A percentile compares a stretch with the other conserved stretches of the same genome.
These are phyloP conservation scores for Cryptococcus sp. DNA, from an alignment of 1,284 basidiomycete genomes.

Conservation along the genomic window DNA sequence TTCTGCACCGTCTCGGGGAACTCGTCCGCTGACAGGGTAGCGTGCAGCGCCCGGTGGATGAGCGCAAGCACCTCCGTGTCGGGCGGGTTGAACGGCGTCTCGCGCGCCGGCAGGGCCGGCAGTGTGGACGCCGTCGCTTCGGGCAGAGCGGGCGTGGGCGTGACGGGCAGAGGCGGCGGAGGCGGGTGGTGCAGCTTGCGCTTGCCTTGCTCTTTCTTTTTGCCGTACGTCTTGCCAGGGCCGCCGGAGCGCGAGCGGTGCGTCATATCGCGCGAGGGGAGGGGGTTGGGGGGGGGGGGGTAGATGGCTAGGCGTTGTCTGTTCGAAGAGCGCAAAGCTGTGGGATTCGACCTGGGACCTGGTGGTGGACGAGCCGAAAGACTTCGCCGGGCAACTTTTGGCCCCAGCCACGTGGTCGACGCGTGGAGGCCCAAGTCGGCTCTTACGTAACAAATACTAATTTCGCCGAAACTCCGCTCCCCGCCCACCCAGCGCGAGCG, in stretches of 20 bases:
- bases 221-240: slow-evolving; percentile 17
- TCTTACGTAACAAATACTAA: neutral
- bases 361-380: neutral
- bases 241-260: slow-evolving; percentile 40
- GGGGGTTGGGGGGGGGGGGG: neutral
- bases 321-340: neutral
- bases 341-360: too few relatives aligned
- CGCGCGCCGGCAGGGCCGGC: slow-evolving; percentile 10
- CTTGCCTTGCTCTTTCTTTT: slow-evolving; percentile 1
- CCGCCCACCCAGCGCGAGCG: neutral
- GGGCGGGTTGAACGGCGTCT: slow-evolving; percentile 24
- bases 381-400: neutral
- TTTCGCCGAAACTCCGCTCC: neutral
- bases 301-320: too few relatives aligned
- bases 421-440: too few relatives aligned
- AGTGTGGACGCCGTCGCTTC: neutral
- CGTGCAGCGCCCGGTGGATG: slow-evolving; percentile 28
- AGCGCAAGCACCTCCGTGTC: slow-evolving; percentile 37
- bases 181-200: slow-evolving; percentile 35
- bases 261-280: slow-evolving; percentile 29
- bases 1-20: slow-evolving; percentile 39
- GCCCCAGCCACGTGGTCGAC: neutral
- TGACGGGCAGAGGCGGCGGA: slow-evolving; percentile 1
- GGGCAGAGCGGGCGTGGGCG: slow-evolving; percentile 5
- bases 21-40: slow-evolving; percentile 23